Percentiles rank a stretch among this genome's conserved stretches.
phyloP scores from a whole-genome alignment of 2,329 filamentous ascomycete genomes.

The Pyrenochaeta sp. region DNA sequence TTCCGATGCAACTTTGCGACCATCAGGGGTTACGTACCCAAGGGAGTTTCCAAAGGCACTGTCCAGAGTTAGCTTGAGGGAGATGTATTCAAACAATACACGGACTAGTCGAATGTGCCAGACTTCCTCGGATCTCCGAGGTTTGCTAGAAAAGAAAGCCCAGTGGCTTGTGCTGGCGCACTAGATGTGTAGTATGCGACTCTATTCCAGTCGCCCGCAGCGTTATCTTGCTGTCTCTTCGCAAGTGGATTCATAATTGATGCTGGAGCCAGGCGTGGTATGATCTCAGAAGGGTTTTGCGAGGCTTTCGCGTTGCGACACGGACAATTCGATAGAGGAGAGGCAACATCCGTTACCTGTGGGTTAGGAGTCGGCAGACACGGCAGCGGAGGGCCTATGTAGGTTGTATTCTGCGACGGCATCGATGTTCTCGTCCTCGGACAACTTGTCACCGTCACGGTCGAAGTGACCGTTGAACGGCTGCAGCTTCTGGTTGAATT shows the following conservation, averaged over 20 bases:
- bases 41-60: slow-evolving; percentile 65
- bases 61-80: slow-evolving; percentile 5
- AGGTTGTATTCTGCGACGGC: slow-evolving; percentile 8
- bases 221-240: slow-evolving; percentile 10
- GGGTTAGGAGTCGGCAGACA: slow-evolving; percentile 11
- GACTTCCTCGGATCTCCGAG: slow-evolving; percentile 61
- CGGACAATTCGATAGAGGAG: not conserved
- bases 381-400: slow-evolving; percentile 10
- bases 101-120: slow-evolving; percentile 61
- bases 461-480: slow-evolving; percentile 17
- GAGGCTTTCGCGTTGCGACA: too few relatives aligned
- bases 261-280: not conserved
- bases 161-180: slow-evolving; percentile 52
- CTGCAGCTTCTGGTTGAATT: slow-evolving; percentile 11
- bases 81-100: not conserved
- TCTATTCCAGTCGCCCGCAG: slow-evolving; percentile 50
- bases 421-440: not conserved
- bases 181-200: slow-evolving; percentile 58
- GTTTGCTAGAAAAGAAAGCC: slow-evolving; percentile 67
- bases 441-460: slow-evolving; percentile 17
- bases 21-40: slow-evolving; percentile 60
- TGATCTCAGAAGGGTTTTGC: too few relatives aligned
- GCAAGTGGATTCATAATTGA: too few relatives aligned
- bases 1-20: slow-evolving; percentile 54
- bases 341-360: too few relatives aligned